A percentile compares a stretch with the other conserved stretches of the same genome.
These are phyloP conservation scores for Coccomyxa sp. DNA, from an alignment of 139 green algal genomes.

Conservation along the genomic window DNA sequence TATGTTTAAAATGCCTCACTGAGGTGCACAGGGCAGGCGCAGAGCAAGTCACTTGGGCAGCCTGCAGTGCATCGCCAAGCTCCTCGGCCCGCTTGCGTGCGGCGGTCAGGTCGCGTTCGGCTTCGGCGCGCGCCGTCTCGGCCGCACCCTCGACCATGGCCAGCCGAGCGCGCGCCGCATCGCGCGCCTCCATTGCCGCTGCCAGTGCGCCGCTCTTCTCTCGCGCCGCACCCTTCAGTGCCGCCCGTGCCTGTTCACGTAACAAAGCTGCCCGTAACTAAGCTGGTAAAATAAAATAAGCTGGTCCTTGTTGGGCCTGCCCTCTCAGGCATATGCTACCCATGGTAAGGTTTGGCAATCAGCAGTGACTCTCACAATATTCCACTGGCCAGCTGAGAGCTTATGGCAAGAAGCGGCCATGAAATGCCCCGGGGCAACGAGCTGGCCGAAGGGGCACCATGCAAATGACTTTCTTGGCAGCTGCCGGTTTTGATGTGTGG, in stretches of 20 bases:
- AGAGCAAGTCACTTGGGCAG: too few species aligned
- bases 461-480: not conserved
- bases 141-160: not conserved
- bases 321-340: too few species aligned
- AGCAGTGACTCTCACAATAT: too few species aligned
- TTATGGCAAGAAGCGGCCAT: too few species aligned
- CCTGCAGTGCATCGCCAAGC: too few species aligned
- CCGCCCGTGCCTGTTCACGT: slow-evolving; percentile 2
- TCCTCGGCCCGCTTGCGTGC: not conserved
- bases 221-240: not conserved
- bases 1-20: too few species aligned
- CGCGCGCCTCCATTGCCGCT: not conserved
- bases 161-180: not conserved
- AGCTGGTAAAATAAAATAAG: too few species aligned
- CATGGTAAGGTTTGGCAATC: too few species aligned
- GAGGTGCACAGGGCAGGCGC: too few species aligned
- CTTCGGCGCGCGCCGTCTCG: not conserved
- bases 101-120: not conserved
- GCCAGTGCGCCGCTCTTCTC: slow-evolving; percentile 3
- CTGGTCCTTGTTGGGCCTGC: too few species aligned
- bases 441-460: not conserved
- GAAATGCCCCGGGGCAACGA: too few species aligned
- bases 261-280: not conserved
- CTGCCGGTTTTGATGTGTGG: not conserved
- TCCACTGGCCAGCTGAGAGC: too few species aligned